Percentiles rank a stretch among this genome's conserved stretches.
These are phyloP conservation scores for Coemansia biformis DNA, from an alignment of 192 early-diverging fungal species.

Conservation along the genomic window DNA sequence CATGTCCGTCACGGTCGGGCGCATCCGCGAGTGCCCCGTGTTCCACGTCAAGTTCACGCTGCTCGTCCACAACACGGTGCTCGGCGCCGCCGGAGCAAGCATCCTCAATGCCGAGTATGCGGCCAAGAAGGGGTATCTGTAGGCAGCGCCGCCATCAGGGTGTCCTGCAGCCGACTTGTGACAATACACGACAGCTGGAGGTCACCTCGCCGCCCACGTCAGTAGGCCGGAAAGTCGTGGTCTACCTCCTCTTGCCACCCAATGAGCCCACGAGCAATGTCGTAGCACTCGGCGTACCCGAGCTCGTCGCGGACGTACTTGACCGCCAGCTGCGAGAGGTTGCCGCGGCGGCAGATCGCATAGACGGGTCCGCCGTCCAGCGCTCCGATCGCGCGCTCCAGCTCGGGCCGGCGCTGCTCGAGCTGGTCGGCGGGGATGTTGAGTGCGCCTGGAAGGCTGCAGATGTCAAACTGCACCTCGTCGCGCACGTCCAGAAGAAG, in stretches of 20 bases:
- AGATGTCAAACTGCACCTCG: conserved; percentile 79
- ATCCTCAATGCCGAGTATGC: conserved; percentile 95
- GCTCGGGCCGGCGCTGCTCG: conserved; percentile 17
- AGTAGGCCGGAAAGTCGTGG: conserved; percentile 76
- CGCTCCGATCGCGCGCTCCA: conserved; percentile 35
- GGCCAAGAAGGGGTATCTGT: conserved; percentile 64
- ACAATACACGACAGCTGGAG: no score
- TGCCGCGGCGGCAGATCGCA: conserved; percentile 82
- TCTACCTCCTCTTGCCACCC: conserved; percentile 75
- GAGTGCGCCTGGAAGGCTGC: conserved; percentile 61
- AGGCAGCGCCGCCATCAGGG: no score
- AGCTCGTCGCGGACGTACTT: conserved; percentile 59
- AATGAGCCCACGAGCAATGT: conserved; percentile 78
- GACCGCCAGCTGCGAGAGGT: conserved; percentile 86
- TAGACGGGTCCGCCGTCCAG: conserved; percentile 58
- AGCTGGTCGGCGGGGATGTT: conserved; percentile 55
- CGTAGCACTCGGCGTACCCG: conserved; percentile 61
- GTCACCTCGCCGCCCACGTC: no score
- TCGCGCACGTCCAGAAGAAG: conserved; percentile 89
- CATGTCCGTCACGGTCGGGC: conserved; percentile 88
- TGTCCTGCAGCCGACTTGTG: no score
- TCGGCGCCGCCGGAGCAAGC: conserved; percentile 91
- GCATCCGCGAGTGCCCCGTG: conserved; percentile 77
- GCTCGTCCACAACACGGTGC: conserved; percentile 91
- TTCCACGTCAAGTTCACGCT: conserved; percentile 90